A percentile compares a stretch with the other conserved stretches of the same genome.
These are phyloP conservation scores for Xylaria cubensis DNA, from an alignment of 495 filamentous ascomycete species.

Conservation along the genomic window DNA sequence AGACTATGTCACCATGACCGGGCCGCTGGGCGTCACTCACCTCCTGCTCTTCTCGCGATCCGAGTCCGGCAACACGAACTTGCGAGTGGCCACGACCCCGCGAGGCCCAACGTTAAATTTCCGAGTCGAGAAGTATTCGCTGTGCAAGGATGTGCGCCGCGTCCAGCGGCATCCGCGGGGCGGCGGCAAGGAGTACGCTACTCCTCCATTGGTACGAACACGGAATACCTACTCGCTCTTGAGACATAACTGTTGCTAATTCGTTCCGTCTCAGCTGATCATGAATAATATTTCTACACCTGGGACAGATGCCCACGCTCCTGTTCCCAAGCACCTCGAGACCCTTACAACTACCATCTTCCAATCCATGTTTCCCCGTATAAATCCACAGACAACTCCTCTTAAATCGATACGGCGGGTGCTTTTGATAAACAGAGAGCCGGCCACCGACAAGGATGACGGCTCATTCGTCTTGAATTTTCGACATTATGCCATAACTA, in stretches of 20 bases:
- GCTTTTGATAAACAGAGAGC: slow-evolving; percentile 85
- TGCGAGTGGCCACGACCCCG: slow-evolving; percentile 87
- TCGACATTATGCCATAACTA: slow-evolving; percentile 93
- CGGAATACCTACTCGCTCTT: slow-evolving; percentile 1
- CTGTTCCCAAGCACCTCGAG: slow-evolving; percentile 85
- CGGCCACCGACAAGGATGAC: slow-evolving; percentile 57
- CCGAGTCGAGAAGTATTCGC: slow-evolving; percentile 93
- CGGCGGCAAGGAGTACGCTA: slow-evolving; percentile 81
- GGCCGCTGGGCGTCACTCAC: slow-evolving; percentile 91
- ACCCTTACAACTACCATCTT: slow-evolving; percentile 92
- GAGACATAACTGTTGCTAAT: slow-evolving; percentile 26
- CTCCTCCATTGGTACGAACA: slow-evolving; percentile 71
- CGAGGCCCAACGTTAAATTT: slow-evolving; percentile 94
- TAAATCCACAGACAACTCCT: slow-evolving; percentile 89
- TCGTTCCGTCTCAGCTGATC: slow-evolving; percentile 66
- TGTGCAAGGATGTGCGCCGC: slow-evolving; percentile 86
- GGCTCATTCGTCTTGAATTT: slow-evolving; percentile 86
- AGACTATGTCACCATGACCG: slow-evolving; percentile 96
- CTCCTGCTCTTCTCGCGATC: slow-evolving; percentile 94
- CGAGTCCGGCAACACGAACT: slow-evolving; percentile 85
- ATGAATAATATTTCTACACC: slow-evolving; percentile 96
- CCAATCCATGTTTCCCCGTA: slow-evolving; percentile 94
- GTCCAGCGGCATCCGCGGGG: slow-evolving; percentile 81
- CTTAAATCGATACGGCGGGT: slow-evolving; percentile 87
- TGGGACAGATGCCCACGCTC: slow-evolving; percentile 65